These are phyloP conservation scores for Perkinsus olseni DNA, from an alignment of 169 alveolate genomes.

Conservation along the genomic window DNA sequence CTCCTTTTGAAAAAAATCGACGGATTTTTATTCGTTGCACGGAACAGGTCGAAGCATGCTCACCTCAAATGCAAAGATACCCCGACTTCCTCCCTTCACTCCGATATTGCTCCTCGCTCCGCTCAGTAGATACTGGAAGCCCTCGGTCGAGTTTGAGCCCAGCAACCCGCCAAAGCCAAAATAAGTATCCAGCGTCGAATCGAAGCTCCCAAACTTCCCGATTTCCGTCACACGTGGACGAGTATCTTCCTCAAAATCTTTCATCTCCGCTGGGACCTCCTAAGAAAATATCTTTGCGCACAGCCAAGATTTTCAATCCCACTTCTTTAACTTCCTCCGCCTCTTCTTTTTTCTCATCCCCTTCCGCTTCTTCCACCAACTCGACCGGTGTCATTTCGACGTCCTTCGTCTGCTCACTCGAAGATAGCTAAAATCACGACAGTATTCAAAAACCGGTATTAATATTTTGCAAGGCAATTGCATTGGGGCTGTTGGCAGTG, in stretches of 20 bases:
- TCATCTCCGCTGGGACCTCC: neutral
- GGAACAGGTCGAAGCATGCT: too few relatives aligned
- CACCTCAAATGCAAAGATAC: neutral
- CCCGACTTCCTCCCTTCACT: neutral
- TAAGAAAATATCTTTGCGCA: neutral
- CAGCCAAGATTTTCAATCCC: neutral
- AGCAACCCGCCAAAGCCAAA: neutral
- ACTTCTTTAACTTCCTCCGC: neutral
- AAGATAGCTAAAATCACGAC: neutral
- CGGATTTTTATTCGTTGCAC: too few relatives aligned
- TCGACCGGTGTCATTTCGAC: neutral
- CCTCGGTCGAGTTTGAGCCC: neutral
- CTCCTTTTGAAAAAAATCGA: too few relatives aligned
- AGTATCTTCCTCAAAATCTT: neutral
- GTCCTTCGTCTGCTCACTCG: neutral
- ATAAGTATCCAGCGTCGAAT: neutral
- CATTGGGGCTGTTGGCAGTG: too few relatives aligned
- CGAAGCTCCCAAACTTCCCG: neutral
- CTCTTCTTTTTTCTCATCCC: neutral
- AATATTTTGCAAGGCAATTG: too few relatives aligned
- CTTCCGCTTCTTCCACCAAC: neutral
- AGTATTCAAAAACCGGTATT: too few relatives aligned
- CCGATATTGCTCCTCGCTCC: neutral
- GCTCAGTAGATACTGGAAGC: neutral
- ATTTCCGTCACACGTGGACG: neutral